Evolutionary conservation across 1,284 basidiomycete genomes (phyloP), one percentile per base, ranked within the genome.

Genomic region (Inonotus hispidus): DNA sequence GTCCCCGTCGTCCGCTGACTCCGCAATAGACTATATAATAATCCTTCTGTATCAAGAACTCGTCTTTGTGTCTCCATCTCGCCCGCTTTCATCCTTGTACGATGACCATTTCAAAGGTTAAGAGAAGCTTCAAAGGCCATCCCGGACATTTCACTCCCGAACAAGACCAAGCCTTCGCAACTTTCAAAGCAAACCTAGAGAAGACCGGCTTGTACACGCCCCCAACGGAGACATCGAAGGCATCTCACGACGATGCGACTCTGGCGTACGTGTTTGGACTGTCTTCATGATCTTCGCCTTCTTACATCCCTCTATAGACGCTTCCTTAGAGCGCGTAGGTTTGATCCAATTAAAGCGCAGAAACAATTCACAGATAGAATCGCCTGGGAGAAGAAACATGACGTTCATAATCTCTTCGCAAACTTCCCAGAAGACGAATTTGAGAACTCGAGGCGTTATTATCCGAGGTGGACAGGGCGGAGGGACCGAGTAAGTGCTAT

Each of bases 401-500:
- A 81, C 46, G 84, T 92, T 8, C 76, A 82, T 39, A 74, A 76
- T 16, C 72, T 90, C n/a, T 91, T 82, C 71, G 76, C 77, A 16
- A 77, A 76, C 1, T 86, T 89, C 66, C 77, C 80, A 25, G 56
- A 73, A 0, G 77, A 77, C 11, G 90, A 91, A 66, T 78, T 91
- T 63, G 82, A 86, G 68, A 68, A 69, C 25, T 71, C 82, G 2
- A 82, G 82, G 69, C 75, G 77, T 56, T 89, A 85, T 63, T 91
- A 91, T 73, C 87, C 90, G 1, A 78, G 86, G 38, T 92, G 88
- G 88, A 92, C 88, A 1, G 90, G 89, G 1, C 76, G 85, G 59
- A 75, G 88, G 68, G 86, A 90, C 69, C 88, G 85, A 75, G 88
- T 83, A 65, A 7, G 75, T 46, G 3, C 29, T 25, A 52, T 10